Percentiles rank a stretch among this genome's conserved stretches.
These are phyloP conservation scores for Paramecium biaurelia DNA, from an alignment of 73 alveolate genomes.

Conservation along the genomic window DNA sequence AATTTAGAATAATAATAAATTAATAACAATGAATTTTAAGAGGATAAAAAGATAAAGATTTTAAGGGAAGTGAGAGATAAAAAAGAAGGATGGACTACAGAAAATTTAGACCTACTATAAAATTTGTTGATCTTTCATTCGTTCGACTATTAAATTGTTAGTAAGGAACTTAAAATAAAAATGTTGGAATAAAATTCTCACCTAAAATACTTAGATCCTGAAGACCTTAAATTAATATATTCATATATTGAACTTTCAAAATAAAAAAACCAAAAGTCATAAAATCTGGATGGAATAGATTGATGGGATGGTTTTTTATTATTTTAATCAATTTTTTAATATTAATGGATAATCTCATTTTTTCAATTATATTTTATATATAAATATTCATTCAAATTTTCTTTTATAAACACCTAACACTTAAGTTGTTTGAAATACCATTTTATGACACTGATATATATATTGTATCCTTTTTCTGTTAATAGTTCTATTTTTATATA, in stretches of 20 bases:
- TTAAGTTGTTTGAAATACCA: not conserved
- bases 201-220: not conserved
- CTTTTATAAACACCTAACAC: not conserved
- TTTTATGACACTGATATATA: not conserved
- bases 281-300: not conserved
- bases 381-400: not conserved
- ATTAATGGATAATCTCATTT: not conserved
- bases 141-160: slow-evolving; percentile 9
- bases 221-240: not conserved
- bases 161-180: not conserved
- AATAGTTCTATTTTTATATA: not conserved
- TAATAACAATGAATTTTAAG: not conserved
- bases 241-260: not conserved
- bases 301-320: not conserved
- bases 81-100: slow-evolving; percentile 18
- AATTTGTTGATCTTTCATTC: not conserved
- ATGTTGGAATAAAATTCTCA: not conserved
- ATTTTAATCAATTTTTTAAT: not conserved
- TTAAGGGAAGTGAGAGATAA: not conserved
- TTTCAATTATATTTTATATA: not conserved
- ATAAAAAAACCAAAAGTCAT: not conserved
- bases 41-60: not conserved
- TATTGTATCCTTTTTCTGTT: not conserved
- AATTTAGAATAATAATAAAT: not conserved
- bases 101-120: not conserved